Conservation (phyloP, 495 filamentous ascomycete genomes). For the Articulospora tetracladia region DNA sequence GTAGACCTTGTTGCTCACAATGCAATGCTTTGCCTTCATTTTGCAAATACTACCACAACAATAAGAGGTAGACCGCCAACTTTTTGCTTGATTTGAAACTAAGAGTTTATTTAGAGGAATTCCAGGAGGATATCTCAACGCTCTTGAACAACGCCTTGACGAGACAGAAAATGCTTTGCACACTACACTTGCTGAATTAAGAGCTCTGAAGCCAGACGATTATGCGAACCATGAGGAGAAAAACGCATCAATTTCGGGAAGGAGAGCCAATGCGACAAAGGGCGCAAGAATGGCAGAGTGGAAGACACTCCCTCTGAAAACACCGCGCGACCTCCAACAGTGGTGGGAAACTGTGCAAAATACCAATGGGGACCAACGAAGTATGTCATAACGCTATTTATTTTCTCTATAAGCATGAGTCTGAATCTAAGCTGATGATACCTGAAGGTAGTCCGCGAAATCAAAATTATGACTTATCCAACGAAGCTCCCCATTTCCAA, state of each 20-base stretch:
- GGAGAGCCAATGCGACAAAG: background rate
- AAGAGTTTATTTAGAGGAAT: constrained; percentile 4
- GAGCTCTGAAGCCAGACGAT: background rate
- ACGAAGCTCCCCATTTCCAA: no score
- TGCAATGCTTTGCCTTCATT: background rate
- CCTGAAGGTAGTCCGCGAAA: no score
- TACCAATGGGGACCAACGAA: no score
- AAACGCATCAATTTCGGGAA: background rate
- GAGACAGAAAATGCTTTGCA: constrained; percentile 9
- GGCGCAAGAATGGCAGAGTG: constrained; percentile 7
- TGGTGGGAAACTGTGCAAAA: constrained; percentile 7
- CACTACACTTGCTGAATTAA: constrained; percentile 6
- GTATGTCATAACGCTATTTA: no score
- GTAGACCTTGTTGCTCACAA: constrained; percentile 7
- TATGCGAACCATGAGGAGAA: background rate
- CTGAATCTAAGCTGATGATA: no score
- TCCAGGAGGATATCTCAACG: constrained; percentile 6
- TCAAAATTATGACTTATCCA: no score
- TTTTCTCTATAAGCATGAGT: no score
- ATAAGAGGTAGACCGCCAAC: background rate
- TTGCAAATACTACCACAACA: constrained; percentile 4
- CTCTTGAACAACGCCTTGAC: constrained; percentile 3
- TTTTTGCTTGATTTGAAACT: background rate
- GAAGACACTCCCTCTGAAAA: constrained; percentile 3
- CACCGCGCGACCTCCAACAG: background rate